These are phyloP conservation scores for Sphaerulina populicola DNA, from an alignment of 2,329 filamentous ascomycete species.

Conservation along the genomic window DNA sequence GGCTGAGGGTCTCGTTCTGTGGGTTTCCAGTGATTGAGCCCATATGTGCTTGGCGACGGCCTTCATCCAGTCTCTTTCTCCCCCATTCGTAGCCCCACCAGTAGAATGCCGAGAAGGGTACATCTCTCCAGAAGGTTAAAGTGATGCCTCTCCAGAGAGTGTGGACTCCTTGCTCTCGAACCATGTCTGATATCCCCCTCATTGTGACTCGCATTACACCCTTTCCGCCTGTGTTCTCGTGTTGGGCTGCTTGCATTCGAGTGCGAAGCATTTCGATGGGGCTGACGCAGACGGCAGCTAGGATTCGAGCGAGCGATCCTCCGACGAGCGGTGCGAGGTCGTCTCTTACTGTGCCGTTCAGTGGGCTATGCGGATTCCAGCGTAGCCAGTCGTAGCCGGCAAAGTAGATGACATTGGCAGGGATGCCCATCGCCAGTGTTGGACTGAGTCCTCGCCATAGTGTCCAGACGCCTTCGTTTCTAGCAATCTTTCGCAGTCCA, in stretches of 20 bases:
- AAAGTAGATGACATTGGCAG: conserved; percentile 96
- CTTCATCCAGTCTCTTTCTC: conserved; percentile 60
- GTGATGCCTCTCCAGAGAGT: conserved; percentile 86
- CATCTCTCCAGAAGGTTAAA: conserved; percentile 89
- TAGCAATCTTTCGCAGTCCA: conserved; percentile 84
- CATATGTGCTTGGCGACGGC: conserved; percentile 45
- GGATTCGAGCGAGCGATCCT: conserved; percentile 65
- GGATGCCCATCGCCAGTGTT: conserved; percentile 86
- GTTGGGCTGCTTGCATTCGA: conserved; percentile 60
- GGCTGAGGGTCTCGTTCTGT: conserved; percentile 38
- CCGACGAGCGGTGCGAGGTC: conserved; percentile 71
- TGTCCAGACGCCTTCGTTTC: conserved; percentile 78
- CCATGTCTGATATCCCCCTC: conserved; percentile 68
- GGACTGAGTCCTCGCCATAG: conserved; percentile 93
- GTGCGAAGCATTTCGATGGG: conserved; percentile 94
- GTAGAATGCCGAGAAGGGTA: conserved; percentile 93
- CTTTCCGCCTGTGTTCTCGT: conserved; percentile 40
- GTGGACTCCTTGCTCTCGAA: conserved; percentile 63
- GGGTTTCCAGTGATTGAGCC: conserved; percentile 23
- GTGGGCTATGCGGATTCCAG: conserved; percentile 62
- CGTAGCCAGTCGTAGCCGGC: conserved; percentile 95
- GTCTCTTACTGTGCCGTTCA: conserved; percentile 54
- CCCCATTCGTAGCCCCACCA: conserved; percentile 96
- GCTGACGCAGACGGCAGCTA: conserved; percentile 74
- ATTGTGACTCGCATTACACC: conserved; percentile 70